A percentile compares a stretch with the other conserved stretches of the same genome.
phyloP scores from a whole-genome alignment of 192 early-diverging fungal species.

The Umbelopsis ramanniana region DNA sequence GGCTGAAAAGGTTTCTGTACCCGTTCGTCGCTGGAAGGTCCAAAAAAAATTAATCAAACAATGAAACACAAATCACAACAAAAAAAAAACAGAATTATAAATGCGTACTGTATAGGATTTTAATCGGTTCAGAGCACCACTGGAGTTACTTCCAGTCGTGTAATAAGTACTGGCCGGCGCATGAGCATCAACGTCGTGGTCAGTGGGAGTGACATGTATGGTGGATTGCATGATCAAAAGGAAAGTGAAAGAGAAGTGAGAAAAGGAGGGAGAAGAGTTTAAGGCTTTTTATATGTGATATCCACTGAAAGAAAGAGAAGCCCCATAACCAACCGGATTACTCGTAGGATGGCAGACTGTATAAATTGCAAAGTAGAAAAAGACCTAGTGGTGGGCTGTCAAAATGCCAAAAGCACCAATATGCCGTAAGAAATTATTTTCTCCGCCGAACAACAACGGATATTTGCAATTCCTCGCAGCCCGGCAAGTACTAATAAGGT shows the following conservation, averaged over 20 bases:
- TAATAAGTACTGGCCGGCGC: constrained; percentile 38
- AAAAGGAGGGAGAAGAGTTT: neutral
- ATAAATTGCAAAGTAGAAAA: constrained; percentile 24
- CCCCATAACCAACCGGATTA: constrained; percentile 10
- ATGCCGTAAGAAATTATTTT: neutral
- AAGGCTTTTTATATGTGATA: constrained; percentile 13
- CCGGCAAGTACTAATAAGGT: constrained; percentile 20
- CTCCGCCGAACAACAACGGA: neutral
- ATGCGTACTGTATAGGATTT: constrained; percentile 27
- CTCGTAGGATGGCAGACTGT: neutral
- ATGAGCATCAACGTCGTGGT: constrained; percentile 31
- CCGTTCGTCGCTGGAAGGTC: neutral
- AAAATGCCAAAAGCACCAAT: constrained; percentile 10
- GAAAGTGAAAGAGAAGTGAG: neutral
- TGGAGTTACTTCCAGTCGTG: constrained; percentile 35
- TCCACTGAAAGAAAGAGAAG: neutral
- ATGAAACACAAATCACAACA: neutral
- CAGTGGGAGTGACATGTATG: constrained; percentile 22
- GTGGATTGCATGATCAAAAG: constrained; percentile 28
- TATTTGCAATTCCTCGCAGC: neutral
- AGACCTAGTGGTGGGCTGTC: constrained; percentile 2
- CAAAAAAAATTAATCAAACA: neutral
- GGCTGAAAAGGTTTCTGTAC: neutral
- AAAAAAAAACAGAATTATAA: neutral
- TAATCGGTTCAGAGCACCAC: constrained; percentile 24